phyloP scores from a whole-genome alignment of 2,329 filamentous ascomycete genomes.

The Calonectria leucothoes region DNA sequence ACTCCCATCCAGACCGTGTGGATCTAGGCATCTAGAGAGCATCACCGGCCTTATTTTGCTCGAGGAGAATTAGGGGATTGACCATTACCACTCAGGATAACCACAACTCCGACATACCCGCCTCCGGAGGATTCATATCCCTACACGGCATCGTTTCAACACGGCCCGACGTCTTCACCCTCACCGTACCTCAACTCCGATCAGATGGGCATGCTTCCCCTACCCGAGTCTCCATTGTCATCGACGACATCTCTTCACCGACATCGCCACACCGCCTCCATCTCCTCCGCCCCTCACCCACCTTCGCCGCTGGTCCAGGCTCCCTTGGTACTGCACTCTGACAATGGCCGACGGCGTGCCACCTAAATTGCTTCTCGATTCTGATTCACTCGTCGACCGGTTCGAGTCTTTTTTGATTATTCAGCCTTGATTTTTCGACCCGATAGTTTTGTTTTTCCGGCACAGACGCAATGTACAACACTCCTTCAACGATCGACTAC shows the following conservation, averaged over 20 bases:
- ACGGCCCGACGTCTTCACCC: slow-evolving; percentile 46
- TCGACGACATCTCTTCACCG: slow-evolving; percentile 49
- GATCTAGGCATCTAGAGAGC: slow-evolving; percentile 61
- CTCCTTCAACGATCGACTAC: slow-evolving; percentile 50
- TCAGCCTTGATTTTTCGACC: slow-evolving; percentile 32
- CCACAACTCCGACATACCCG: slow-evolving; percentile 58
- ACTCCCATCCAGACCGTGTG: slow-evolving; percentile 72
- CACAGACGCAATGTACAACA: slow-evolving; percentile 52
- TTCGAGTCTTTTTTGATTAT: slow-evolving; percentile 31
- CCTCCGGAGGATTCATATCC: slow-evolving; percentile 55
- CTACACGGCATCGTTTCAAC: slow-evolving; percentile 46
- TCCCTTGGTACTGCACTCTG: slow-evolving; percentile 44
- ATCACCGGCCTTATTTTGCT: slow-evolving; percentile 53
- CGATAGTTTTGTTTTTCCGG: slow-evolving; percentile 41
- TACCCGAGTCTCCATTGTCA: slow-evolving; percentile 58
- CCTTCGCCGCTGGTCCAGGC: slow-evolving; percentile 49
- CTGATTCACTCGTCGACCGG: slow-evolving; percentile 22
- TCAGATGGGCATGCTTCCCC: slow-evolving; percentile 56
- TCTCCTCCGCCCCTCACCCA: slow-evolving; percentile 50
- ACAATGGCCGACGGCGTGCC: slow-evolving; percentile 50
- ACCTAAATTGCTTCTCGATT: slow-evolving; percentile 42
- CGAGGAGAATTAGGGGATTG: slow-evolving; percentile 62
- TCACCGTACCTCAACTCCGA: slow-evolving; percentile 60
- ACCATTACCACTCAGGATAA: slow-evolving; percentile 65
- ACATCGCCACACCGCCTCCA: slow-evolving; percentile 52